Percentiles rank a stretch among this genome's conserved stretches.
These are phyloP conservation scores for Cystoderma amianthinum DNA, from an alignment of 768 basidiomycete species.

Conservation along the genomic window DNA sequence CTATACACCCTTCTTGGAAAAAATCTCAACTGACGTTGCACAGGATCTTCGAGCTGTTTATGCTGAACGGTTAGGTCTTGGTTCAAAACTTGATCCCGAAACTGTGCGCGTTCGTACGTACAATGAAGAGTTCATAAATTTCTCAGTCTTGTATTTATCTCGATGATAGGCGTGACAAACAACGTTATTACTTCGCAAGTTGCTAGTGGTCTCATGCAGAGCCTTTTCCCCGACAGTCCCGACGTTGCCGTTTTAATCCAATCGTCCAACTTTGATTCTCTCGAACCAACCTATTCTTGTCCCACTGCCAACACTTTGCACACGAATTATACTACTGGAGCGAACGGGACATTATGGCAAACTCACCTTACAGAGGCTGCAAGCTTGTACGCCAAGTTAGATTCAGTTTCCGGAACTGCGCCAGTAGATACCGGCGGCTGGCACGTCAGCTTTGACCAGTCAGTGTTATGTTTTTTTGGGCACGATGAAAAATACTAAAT, in stretches of 20 bases:
- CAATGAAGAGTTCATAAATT: neutral
- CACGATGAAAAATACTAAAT: neutral
- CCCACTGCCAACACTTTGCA: slow-evolving; percentile 24
- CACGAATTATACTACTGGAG: slow-evolving; percentile 29
- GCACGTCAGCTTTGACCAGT: slow-evolving; percentile 48
- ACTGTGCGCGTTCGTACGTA: slow-evolving; percentile 29
- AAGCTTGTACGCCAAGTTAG: slow-evolving; percentile 31
- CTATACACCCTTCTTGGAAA: too few relatives aligned
- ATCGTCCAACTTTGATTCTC: slow-evolving; percentile 33
- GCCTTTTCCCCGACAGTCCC: slow-evolving; percentile 33
- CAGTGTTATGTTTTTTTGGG: slow-evolving; percentile 6
- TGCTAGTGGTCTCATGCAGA: slow-evolving; percentile 35
- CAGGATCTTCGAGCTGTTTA: slow-evolving; percentile 41
- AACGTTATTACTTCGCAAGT: slow-evolving; percentile 49
- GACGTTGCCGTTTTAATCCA: slow-evolving; percentile 29
- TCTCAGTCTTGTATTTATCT: neutral
- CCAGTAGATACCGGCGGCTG: slow-evolving; percentile 33
- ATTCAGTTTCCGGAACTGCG: slow-evolving; percentile 34
- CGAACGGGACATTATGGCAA: slow-evolving; percentile 28
- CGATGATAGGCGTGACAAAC: slow-evolving; percentile 36
- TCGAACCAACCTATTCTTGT: slow-evolving; percentile 41
- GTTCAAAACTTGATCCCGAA: slow-evolving; percentile 20
- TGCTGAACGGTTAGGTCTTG: slow-evolving; percentile 30
- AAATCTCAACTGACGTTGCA: neutral
- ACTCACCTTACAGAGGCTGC: slow-evolving; percentile 30